Conservation (phyloP, 305 asterid genomes). For the Fraxinus latifolia region DNA sequence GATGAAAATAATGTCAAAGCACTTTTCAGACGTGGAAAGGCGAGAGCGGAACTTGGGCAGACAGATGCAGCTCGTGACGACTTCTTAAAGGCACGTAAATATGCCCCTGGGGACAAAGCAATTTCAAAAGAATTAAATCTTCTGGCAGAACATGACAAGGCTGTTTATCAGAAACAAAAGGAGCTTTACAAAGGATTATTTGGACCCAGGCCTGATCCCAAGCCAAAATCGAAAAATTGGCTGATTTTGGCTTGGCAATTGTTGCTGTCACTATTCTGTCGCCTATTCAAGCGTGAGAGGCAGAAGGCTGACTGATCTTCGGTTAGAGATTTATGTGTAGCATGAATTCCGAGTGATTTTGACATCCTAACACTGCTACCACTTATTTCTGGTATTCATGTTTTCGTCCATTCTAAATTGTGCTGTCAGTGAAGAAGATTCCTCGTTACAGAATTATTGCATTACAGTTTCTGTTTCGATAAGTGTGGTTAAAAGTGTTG, state of each 20-base stretch:
- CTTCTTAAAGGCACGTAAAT: constrained; percentile 77
- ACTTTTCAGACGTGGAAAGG: constrained; percentile 87
- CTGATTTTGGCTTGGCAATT: constrained; percentile 63
- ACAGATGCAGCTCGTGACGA: constrained; percentile 92
- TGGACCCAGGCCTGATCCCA: constrained; percentile 62
- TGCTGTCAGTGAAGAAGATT: not conserved
- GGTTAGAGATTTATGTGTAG: not conserved
- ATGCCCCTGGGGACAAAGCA: constrained; percentile 80
- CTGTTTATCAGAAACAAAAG: constrained; percentile 85
- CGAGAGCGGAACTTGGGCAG: constrained; percentile 94
- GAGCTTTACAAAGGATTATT: constrained; percentile 93
- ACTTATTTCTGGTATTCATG: not conserved
- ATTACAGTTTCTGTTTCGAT: not conserved
- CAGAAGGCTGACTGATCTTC: constrained; percentile 53
- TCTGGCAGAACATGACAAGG: constrained; percentile 83
- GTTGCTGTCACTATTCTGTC: constrained; percentile 51
- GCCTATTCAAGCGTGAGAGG: constrained; percentile 50
- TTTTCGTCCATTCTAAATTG: not conserved
- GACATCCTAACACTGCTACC: not conserved
- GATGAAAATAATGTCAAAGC: constrained; percentile 90
- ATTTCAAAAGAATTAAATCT: constrained; percentile 62
- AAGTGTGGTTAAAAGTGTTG: not conserved
- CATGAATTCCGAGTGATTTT: not conserved
- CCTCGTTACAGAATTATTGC: not conserved
- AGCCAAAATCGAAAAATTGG: constrained; percentile 49